Conservation (phyloP, 768 basidiomycete genomes). For the Russula earlei region DNA sequence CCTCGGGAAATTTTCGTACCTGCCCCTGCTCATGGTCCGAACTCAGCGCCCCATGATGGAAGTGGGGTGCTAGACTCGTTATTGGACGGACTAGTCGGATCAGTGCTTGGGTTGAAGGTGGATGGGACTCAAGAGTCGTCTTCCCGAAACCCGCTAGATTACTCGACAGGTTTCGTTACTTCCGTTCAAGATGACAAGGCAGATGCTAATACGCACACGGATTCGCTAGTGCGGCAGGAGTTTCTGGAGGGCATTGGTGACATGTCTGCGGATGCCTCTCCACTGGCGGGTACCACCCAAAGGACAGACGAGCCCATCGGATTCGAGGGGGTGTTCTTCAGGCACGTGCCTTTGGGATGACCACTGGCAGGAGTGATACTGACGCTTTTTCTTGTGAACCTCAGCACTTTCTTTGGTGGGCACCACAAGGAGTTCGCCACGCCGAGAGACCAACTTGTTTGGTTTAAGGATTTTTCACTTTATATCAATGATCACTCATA, state of each 20-base stretch:
- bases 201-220: not conserved
- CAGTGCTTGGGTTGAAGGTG: not conserved
- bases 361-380: no score
- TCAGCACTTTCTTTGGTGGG: constrained; percentile 71
- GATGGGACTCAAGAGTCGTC: not conserved
- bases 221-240: not conserved
- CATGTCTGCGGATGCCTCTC: not conserved
- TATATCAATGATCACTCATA: constrained; percentile 16
- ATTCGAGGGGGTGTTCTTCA: constrained; percentile 60
- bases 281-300: not conserved
- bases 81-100: not conserved
- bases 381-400: not conserved
- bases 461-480: constrained; percentile 66
- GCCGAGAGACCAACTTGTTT: constrained; percentile 63
- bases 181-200: not conserved
- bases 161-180: not conserved
- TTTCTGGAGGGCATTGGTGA: not conserved
- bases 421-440: constrained; percentile 58
- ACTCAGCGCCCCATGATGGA: not conserved
- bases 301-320: constrained; percentile 24
- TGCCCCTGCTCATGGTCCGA: constrained; percentile 15
- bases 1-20: constrained; percentile 16
- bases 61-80: not conserved
- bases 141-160: not conserved
- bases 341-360: constrained; percentile 30